phyloP scores from a whole-genome alignment of 1,284 basidiomycete genomes.

The Termitomyces sp. region DNA sequence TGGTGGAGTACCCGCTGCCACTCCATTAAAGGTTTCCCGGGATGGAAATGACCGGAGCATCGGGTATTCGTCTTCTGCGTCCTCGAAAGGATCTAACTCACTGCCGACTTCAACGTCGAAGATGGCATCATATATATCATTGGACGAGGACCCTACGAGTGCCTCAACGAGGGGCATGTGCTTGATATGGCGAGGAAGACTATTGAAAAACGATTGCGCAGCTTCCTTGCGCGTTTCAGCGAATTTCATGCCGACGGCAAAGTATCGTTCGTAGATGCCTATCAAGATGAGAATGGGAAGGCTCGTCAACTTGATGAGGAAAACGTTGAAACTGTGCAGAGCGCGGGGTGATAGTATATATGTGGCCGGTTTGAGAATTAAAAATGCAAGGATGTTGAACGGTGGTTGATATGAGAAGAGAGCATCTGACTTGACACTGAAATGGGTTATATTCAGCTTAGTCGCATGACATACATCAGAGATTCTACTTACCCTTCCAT shows the following conservation, averaged over 20 bases:
- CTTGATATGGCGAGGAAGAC: slow-evolving; percentile 64
- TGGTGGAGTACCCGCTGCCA: slow-evolving; percentile 16
- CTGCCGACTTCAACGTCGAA: slow-evolving; percentile 62
- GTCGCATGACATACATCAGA: background rate
- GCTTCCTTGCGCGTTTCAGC: slow-evolving; percentile 47
- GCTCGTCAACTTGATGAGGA: slow-evolving; percentile 75
- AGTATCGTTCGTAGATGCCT: slow-evolving; percentile 74
- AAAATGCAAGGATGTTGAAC: slow-evolving; percentile 76
- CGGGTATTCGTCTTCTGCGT: slow-evolving; percentile 36
- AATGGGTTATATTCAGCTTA: background rate
- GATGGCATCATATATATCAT: slow-evolving; percentile 68
- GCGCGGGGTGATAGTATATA: slow-evolving; percentile 67
- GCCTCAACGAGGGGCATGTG: slow-evolving; percentile 69
- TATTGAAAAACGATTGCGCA: slow-evolving; percentile 54
- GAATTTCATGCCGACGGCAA: slow-evolving; percentile 44
- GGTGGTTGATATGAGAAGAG: slow-evolving; percentile 90
- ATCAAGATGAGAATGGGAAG: slow-evolving; percentile 80
- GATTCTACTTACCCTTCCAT: slow-evolving; percentile 69
- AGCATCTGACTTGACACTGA: slow-evolving; percentile 80
- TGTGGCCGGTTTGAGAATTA: slow-evolving; percentile 72
- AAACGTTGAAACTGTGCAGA: slow-evolving; percentile 77
- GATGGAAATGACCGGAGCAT: slow-evolving; percentile 39
- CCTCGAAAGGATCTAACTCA: slow-evolving; percentile 47
- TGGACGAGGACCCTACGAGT: slow-evolving; percentile 58
- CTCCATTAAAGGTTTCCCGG: slow-evolving; percentile 30